Evolutionary conservation across 805 yeast species (phyloP).

Genomic region (Teunomyces pallodes): DNA sequence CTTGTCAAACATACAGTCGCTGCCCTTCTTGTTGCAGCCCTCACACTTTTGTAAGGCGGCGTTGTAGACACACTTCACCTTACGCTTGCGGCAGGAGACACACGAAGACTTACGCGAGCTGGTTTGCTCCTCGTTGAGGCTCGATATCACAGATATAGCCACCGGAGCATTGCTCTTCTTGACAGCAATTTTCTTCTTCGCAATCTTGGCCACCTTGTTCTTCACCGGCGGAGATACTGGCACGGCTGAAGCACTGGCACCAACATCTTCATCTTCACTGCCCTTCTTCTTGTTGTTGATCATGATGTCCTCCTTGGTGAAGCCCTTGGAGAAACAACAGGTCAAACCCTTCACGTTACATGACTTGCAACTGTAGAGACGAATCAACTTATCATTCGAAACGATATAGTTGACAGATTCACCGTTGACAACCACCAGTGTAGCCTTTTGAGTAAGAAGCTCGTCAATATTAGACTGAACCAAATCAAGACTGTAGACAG

Average conservation of each 20-base stretch:
- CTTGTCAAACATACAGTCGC: slow-evolving; percentile 31
- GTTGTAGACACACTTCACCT: slow-evolving; percentile 41
- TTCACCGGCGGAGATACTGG: slow-evolving; percentile 4
- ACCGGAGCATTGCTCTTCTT: slow-evolving; percentile 10
- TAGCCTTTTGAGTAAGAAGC: not conserved
- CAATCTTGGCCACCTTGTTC: slow-evolving; percentile 10
- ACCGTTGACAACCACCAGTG: slow-evolving; percentile 10
- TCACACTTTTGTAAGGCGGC: slow-evolving; percentile 32
- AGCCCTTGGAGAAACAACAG: slow-evolving; percentile 63
- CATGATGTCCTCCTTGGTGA: slow-evolving; percentile 59
- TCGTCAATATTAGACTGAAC: slow-evolving; percentile 9
- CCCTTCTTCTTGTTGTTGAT: slow-evolving; percentile 26
- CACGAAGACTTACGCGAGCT: slow-evolving; percentile 37
- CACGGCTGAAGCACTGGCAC: not conserved
- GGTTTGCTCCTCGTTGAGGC: slow-evolving; percentile 3
- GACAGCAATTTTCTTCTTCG: slow-evolving; percentile 11
- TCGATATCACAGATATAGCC: slow-evolving; percentile 1
- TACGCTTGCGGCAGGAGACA: slow-evolving; percentile 40
- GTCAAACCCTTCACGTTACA: slow-evolving; percentile 45
- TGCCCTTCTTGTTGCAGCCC: slow-evolving; percentile 39
- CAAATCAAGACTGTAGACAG: slow-evolving; percentile 6
- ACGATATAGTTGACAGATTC: slow-evolving; percentile 17
- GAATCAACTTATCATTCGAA: slow-evolving; percentile 37
- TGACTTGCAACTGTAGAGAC: slow-evolving; percentile 54
- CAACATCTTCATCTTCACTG: slow-evolving; percentile 1